Base-by-base conservation (phyloP, 768 basidiomycete genomes). In the Termitomyces sp. region DNA sequence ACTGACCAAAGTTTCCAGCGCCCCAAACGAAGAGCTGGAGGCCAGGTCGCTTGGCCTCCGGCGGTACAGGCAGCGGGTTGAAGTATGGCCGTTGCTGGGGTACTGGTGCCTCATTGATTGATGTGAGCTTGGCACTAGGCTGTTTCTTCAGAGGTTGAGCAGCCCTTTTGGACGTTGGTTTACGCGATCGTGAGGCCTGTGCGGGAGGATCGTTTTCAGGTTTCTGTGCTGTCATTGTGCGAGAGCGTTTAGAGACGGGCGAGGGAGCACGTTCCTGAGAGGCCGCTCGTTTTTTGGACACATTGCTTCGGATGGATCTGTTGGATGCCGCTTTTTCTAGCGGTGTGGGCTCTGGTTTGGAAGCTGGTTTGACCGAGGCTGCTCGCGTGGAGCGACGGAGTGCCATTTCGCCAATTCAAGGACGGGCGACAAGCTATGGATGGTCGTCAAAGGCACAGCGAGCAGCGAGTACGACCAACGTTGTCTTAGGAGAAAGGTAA, bases 1-100 rank as follows among this genome's bases (percentile, higher is more conserved):
- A 89, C 72, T 98, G 95, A 33, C 95, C 95, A 75, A 94, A 93
- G 72, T 96, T 95, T 30, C 94, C 95, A 12, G 88, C 86, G 7
- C 96, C 96, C 84, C 91, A 98, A 8, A 83, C 87, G 63, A 95
- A 96, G 18, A 95, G 78, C 44, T 87, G 80, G 14, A 84, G 80
- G 36, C 87, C 79, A 20, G 93, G 93, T 47, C 86, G 81, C 48
- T 76, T 65, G 57, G 82, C 81, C 50, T 75, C 68, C 9, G 83
- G 82, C 32, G 85, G 79, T 7, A 76, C 72, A 16, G 89, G 91
- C 4, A 93, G 76, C 8, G 83, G 75, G 64, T 88, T 89, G 67
- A 88, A 81, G 61, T 86, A 86, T 4, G 85, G 83, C 63, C 80
- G 82, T 13, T 69, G 56, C 57, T 82, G 79, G 2, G 74, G 73